Evolutionary conservation across 1,284 basidiomycete species (phyloP).

Genomic region (Veloboletus limbatus): DNA sequence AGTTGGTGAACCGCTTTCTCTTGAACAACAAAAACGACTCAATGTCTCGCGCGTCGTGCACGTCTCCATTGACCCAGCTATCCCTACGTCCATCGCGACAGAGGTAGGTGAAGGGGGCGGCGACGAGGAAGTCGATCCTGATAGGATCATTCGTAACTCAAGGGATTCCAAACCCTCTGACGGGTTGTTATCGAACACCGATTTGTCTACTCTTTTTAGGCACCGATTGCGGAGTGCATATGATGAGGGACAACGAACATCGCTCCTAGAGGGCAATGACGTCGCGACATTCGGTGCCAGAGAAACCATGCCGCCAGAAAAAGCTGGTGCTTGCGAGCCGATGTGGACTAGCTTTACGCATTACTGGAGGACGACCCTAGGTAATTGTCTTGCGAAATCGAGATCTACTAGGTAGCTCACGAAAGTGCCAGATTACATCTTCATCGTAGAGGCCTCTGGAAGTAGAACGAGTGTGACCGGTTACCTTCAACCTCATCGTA

Average conservation of each 20-base stretch:
- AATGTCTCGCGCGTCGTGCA: constrained; percentile 79
- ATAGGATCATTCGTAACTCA: constrained; percentile 75
- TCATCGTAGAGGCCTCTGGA: constrained; percentile 53
- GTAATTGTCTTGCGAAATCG: constrained; percentile 40
- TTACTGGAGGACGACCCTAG: constrained; percentile 78
- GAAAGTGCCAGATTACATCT: constrained; percentile 76
- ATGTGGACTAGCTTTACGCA: constrained; percentile 79
- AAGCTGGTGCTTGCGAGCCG: constrained; percentile 65
- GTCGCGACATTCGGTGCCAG: constrained; percentile 51
- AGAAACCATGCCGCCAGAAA: constrained; percentile 37
- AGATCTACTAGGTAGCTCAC: constrained; percentile 9
- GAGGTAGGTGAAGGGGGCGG: constrained; percentile 45
- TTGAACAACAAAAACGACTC: constrained; percentile 54
- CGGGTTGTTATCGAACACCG: constrained; percentile 65
- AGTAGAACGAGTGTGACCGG: constrained; percentile 49
- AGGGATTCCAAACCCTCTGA: constrained; percentile 61
- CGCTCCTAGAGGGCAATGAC: constrained; percentile 15
- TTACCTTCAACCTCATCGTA: constrained; percentile 63
- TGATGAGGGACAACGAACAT: constrained; percentile 48
- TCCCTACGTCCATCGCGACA: constrained; percentile 34
- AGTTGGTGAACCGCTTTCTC: constrained; percentile 54
- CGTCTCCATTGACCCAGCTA: constrained; percentile 65
- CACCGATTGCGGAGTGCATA: constrained; percentile 55
- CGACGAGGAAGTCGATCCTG: constrained; percentile 54
- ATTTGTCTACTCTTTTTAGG: constrained; percentile 57